Evolutionary conservation across 345 rosid genomes (phyloP), one percentile per base, ranked within the genome.

Genomic region (Citrus hindsii): DNA sequence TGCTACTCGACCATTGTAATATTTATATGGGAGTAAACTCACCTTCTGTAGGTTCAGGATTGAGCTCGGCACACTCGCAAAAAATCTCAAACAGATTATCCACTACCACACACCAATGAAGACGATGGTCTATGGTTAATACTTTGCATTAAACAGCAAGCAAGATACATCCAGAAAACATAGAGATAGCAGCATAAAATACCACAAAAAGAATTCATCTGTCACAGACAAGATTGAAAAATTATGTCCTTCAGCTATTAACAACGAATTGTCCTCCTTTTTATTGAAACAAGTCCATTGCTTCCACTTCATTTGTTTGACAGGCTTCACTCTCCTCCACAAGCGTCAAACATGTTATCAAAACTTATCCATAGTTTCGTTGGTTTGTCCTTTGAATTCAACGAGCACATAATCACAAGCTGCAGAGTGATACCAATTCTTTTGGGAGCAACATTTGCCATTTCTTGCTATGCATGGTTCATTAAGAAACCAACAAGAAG

Each of bases 11-110:
- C 42, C 33, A 33, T 63, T 67, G 35, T 38, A 46, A n/a, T 70
- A 73, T 53, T 30, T 24, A 70, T 37, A 4, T 28, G 2, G 25
- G 9, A 35, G 66, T 19, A 61, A 76, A 59, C 84, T 83, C 85
- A 92, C 95, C 97, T 83, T 89, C 91, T 71, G 88, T 68, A 24
- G 95, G 94, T 75, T 94, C 97, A 2, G 98, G 98, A 89, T 97
- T 94, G 61, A 97, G 87, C 86, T 92, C 98, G 28, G 98, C 97
- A 68, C 99, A 90, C 83, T 94, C 92, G 95, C 97, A 94, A 77
- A 92, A 92, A 53, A 92, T 75, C 81, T 90, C 90, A 86, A 97
- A 96, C 63, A 97, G 77, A 62, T 86, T 87, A 80, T 93, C 97
- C 98, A 94, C 98, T 94, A 75, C 71, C 77, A 84, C 1, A 77